These are phyloP conservation scores for Adansonia grandidieri DNA, from an alignment of 441 rosid genomes.

Conservation along the genomic window DNA sequence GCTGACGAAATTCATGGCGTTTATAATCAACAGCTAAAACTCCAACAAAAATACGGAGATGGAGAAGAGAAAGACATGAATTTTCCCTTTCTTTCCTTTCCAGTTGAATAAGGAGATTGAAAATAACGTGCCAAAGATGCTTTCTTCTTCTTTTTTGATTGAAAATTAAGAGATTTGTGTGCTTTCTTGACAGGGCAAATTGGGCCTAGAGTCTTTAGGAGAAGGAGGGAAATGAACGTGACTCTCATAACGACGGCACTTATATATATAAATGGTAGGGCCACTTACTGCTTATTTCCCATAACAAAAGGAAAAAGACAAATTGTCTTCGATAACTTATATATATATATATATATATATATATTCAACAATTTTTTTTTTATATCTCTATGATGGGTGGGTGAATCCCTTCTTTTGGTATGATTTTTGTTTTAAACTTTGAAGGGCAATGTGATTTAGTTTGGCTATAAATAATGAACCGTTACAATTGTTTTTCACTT, in stretches of 20 bases:
- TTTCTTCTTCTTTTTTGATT: too few relatives aligned
- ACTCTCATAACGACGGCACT: too few relatives aligned
- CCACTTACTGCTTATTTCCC: too few relatives aligned
- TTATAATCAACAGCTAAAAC: constrained; percentile 37
- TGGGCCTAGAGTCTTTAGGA: too few relatives aligned
- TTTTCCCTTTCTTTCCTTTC: neutral
- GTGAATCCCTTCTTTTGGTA: neutral
- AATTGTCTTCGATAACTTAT: too few relatives aligned
- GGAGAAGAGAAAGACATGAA: neutral
- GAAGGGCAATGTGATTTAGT: neutral
- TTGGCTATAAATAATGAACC: neutral
- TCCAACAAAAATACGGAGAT: neutral
- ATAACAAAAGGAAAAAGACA: too few relatives aligned
- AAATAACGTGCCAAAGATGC: neutral
- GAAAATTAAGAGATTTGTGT: neutral
- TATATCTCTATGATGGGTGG: neutral
- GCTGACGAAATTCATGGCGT: constrained; percentile 43
- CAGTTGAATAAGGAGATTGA: neutral
- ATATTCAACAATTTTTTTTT: too few relatives aligned
- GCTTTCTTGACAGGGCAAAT: neutral
- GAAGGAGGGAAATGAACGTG: neutral
- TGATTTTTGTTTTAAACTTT: neutral
- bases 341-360: too few relatives aligned
- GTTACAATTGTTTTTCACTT: too few relatives aligned
- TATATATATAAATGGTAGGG: too few relatives aligned